Base-by-base conservation (phyloP, 768 basidiomycete genomes). In the Calocera viscosa region DNA sequence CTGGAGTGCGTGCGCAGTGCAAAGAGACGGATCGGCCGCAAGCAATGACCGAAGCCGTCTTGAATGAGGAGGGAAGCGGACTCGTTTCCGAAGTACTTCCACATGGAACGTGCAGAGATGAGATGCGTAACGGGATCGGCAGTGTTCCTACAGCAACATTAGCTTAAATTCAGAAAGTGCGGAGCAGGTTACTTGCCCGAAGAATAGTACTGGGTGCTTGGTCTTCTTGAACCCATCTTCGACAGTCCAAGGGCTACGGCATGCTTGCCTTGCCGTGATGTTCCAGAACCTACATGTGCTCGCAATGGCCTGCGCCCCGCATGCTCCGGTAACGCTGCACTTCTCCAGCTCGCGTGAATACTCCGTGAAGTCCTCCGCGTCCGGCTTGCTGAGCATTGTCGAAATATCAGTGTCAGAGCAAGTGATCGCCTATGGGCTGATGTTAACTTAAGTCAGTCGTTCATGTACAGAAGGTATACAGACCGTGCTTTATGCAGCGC, bases 51-150 rank as follows among this genome's bases (percentile, higher is more conserved):
- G 47, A 65, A 70, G 66, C 68, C 71, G 2, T 68, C 49, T 38
- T 72, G 71, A 2, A 69, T 47, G 12, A 72, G 43, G n/a, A 72
- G 66, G 2, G 65, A 41, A 0, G 69, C 68, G 3, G 68, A 69
- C 11, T 68, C 68, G 16, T 63, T 38, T 24, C 69, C 69, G 65
- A 68, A 68, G 14, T 40, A 63, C 16, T 26, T 49, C 3, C 38
- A 34, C 72, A 71, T 70, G 32, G 30, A 19, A 1, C 24, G 28
- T 0, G 72, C 72, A 0, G 69, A 38, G 0, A 41, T 2, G 12
- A 72, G 67, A 0, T 71, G 71, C 17, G 71, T 71, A 47, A 72
- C 72, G 11, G 69, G 69, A 38, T 72, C 72, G 38, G 67, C 67
- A 1, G 68, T 68, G 7, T 69, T 67, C 7, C 68, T 67, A 34